Base-by-base conservation (phyloP, 805 yeast species). In the Cyberlindnera bimundalis region DNA sequence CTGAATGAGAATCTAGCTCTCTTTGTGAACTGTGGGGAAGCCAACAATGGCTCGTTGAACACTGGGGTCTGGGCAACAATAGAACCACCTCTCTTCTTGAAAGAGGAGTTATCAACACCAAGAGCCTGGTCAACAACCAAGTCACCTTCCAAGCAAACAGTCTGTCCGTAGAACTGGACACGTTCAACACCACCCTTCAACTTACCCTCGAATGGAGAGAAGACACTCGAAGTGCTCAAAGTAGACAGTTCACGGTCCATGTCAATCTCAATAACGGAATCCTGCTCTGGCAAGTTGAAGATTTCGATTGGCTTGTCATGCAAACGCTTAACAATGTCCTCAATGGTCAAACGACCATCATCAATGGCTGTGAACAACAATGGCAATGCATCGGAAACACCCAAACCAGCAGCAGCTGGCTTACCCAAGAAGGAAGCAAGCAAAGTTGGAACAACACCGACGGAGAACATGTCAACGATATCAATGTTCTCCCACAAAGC, bases 171-270 rank as follows among this genome's bases (percentile, higher is more conserved):
- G 62, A 85, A 70, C 51, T 81, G 74, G 37, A 91, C 97, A 64
- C 97, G 79, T 65, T 89, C 96, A 58, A 91, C 84, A 57, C 88
- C 81, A 48, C 97, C 97, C 46, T 69, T 74, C 58, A 87, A 70
- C 38, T 69, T 67, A 47, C 73, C 74, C 43, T 67, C 68, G 51
- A 79, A 75, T 47, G 82, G 82, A 40, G 82, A 71, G 76, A 80
- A 76, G 42, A 66, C 58, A 29, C 65, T 51, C 8, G 71, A 59
- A 33, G 60, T 48, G 49, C 65, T 66, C 44, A 68, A 54, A 10
- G 76, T 64, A n/a, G 68, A 55, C 39, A 66, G 62, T 14, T 68
- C 60, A 63, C 95, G 79, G 65, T 89, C 96, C 52, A 86, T 65
- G 59, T 89, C 95, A 45, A 91, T 67, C 64, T 89, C 96, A 52